Conservation (phyloP, 306 rosid species). For the Neltuma alba region DNA sequence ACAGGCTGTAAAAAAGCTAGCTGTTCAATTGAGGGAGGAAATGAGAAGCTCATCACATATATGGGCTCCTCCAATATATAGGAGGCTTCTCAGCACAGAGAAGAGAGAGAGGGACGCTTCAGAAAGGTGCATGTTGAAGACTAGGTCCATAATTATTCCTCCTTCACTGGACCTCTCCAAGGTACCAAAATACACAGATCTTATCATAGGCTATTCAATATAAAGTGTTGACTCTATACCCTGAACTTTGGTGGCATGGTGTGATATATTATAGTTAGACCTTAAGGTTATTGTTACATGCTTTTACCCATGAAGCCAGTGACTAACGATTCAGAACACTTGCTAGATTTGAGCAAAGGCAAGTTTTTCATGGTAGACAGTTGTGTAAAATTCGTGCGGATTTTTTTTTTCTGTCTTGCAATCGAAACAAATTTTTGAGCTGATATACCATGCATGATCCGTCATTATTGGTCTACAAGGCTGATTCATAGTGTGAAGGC, state of each 20-base stretch:
- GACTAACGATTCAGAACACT: neutral
- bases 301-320: constrained; percentile 5
- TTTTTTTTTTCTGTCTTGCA: neutral
- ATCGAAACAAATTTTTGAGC: neutral
- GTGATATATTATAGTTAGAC: constrained; percentile 6
- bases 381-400: constrained; percentile 2
- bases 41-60: constrained; percentile 71
- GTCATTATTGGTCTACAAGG: constrained; percentile 23
- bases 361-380: constrained; percentile 16
- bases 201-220: constrained; percentile 8
- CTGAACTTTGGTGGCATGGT: constrained; percentile 5
- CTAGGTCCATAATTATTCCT: constrained; percentile 63
- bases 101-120: constrained; percentile 86
- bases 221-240: neutral
- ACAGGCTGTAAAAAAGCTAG: constrained; percentile 72
- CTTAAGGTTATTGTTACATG: constrained; percentile 7
- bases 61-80: constrained; percentile 81
- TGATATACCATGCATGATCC: constrained; percentile 7
- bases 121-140: constrained; percentile 80
- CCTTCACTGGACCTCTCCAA: constrained; percentile 73
- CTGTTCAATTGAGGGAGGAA: constrained; percentile 53
- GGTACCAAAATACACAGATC: constrained; percentile 43
- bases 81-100: constrained; percentile 80
- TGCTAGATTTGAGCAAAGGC: neutral
- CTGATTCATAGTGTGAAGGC: neutral